Base-by-base conservation (phyloP, 2,329 filamentous ascomycete genomes). In the Aspergillus aculeatus region DNA sequence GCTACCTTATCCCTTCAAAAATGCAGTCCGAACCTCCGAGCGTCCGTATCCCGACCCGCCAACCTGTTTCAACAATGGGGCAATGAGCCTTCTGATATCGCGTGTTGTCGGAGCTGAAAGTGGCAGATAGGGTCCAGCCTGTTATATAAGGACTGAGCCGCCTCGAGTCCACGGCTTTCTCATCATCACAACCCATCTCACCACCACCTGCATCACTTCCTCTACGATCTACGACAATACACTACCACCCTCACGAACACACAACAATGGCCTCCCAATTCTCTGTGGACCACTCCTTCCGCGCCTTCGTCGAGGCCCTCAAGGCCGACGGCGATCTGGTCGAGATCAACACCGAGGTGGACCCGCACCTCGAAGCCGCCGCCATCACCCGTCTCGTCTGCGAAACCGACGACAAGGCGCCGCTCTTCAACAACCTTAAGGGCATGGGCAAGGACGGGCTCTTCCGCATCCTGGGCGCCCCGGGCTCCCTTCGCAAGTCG, bases 371-470 rank as follows among this genome's bases (percentile, higher is more conserved):
- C 24, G 66, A 68, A 44, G 55, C 63, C 4, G 66, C 63, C 10
- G 66, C 66, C 11, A 64, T 68, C 16, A 58, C 57, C 5, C 58
- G 66, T 5, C 57, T 53, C 12, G 65, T 66, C 29, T 78, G 74
- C 61, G 82, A 84, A 60, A 76, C 69, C 0, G 65, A 81, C 47
- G 77, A 75, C 56, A 81, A 80, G 54, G 81, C 82, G 1, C 81
- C 81, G 0, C 75, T 84, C 0, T 82, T 84, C 73, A 81, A 82
- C 68, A 84, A 83, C 24, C 57, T 84, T 54, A 81, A 77, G 56
- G 81, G 81, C 1, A 68, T 70, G 3, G 64, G 77, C 12, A 19
- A 31, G 32, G 64, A 81, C 44, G 81, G 81, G 6, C 69, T 84
- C 0, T 83, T 72, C 61, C 72, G 80, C 9, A 82, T 83, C 19